phyloP scores from a whole-genome alignment of 2,329 filamentous ascomycete species.

The Leptographium galeiforme region DNA sequence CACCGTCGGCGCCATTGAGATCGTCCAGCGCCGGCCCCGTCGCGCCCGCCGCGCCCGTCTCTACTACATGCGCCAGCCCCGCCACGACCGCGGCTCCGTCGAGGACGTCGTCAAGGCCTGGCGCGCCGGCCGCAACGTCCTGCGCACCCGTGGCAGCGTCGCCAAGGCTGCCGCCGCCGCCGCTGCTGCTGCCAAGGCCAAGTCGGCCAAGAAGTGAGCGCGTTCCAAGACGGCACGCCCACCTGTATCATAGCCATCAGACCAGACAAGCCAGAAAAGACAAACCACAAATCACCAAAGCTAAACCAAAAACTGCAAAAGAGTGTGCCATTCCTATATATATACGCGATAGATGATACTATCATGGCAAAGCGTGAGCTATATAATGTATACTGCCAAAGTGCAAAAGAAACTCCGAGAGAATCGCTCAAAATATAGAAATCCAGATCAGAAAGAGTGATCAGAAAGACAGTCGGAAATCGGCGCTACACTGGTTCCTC shows the following conservation, averaged over 20 bases:
- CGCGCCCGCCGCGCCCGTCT: conserved; percentile 74
- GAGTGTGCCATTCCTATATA: too few relatives aligned
- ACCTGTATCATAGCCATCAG: background rate
- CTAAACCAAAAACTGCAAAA: too few relatives aligned
- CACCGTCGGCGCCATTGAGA: conserved; percentile 78
- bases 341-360: background rate
- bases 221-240: background rate
- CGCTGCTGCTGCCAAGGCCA: background rate
- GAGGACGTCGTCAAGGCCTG: conserved; percentile 63
- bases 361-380: background rate
- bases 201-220: background rate
- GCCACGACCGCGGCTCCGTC: conserved; percentile 78
- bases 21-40: conserved; percentile 77
- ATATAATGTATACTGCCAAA: background rate
- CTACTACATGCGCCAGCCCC: conserved; percentile 80
- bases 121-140: conserved; percentile 26
- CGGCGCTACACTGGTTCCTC: too few relatives aligned
- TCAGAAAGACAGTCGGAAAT: too few relatives aligned
- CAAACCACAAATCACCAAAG: too few relatives aligned
- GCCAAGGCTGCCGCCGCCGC: conserved; percentile 7
- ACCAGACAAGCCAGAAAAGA: too few relatives aligned
- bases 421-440: too few relatives aligned
- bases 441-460: too few relatives aligned
- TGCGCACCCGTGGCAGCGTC: conserved; percentile 15
- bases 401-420: background rate